Base-by-base conservation (phyloP, 371 early-diverging fungal genomes). In the Mycotypha africana region DNA sequence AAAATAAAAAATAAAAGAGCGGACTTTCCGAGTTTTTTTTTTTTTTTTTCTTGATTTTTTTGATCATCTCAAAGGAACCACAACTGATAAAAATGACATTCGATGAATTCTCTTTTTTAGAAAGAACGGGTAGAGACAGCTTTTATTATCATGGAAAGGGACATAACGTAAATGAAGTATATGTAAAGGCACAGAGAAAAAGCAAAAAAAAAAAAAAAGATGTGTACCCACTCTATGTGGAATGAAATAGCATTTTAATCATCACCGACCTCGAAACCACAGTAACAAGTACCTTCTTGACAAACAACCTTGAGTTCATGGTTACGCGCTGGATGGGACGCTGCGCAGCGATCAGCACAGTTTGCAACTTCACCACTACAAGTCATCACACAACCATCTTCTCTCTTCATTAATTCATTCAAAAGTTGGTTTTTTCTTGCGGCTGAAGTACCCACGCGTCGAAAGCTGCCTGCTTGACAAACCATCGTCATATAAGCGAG, bases 391-490 rank as follows among this genome's bases (percentile, higher is more conserved):
- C 53, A 53, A 20, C 32, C 16, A 11, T 42, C 44, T 38, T 53
- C 53, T 43, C 42, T 35, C 15, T 36, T 52, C 17, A 15, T 12
- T 1, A 47, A 20, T 7, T 28, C 21, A 2, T 12, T 16, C n/a
- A 34, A 22, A 26, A 1, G 16, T 16, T 14, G 2, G 21, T 42
- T 31, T 4, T n/a, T n/a, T n/a, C 28, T 11, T 28, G 28, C 11
- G 5, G 28, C 28, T 28, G 5, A 20, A 4, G 35, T 45, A 2
- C 4, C 14, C 15, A 31, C 37, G 26, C 44, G 42, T n/a, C 43
- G 43, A 34, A 32, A 43, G 23, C 44, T 47, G 19, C 51, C 53
- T 17, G 47, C 47, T 38, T 53, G 32, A 23, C 31, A 23, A n/a
- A n/a, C n/a, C n/a, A n/a, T n/a, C n/a, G n/a, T n/a, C n/a, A n/a